These are phyloP conservation scores for Pterocarpus macrocarpus DNA, from an alignment of 306 rosid species.

Conservation along the genomic window DNA sequence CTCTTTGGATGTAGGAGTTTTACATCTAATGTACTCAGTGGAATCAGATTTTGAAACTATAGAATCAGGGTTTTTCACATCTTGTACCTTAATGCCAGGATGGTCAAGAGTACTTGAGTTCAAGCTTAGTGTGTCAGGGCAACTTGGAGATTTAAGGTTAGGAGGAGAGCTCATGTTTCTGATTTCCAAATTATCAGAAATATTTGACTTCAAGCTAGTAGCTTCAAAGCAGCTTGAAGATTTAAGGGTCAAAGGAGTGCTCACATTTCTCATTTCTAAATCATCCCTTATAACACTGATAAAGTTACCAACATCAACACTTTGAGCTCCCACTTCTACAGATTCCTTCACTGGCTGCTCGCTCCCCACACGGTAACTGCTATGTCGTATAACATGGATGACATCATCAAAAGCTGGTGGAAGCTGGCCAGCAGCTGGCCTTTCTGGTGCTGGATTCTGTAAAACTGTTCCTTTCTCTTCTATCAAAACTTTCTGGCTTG, in stretches of 20 bases:
- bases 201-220: conserved; percentile 53
- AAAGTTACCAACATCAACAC: conserved; percentile 79
- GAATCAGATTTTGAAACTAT: conserved; percentile 56
- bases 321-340: conserved; percentile 80
- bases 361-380: conserved; percentile 88
- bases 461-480: conserved; percentile 56
- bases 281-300: conserved; percentile 76
- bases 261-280: conserved; percentile 62
- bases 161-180: conserved; percentile 50
- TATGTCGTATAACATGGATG: conserved; percentile 92
- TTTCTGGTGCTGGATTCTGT: conserved; percentile 62
- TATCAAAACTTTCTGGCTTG: conserved; percentile 61
- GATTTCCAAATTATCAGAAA: conserved; percentile 63
- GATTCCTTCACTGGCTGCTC: conserved; percentile 81
- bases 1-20: conserved; percentile 54
- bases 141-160: conserved; percentile 52
- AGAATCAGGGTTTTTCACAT: conserved; percentile 49
- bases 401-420: conserved; percentile 86
- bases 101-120: conserved; percentile 59
- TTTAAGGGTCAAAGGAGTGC: conserved; percentile 47
- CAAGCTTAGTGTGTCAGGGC: conserved; percentile 55
- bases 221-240: conserved; percentile 68
- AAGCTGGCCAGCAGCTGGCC: conserved; percentile 63
- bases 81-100: conserved; percentile 53
- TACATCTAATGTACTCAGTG: conserved; percentile 48